phyloP scores from a whole-genome alignment of 2,329 filamentous ascomycete species.

The Anisogramma anomala region DNA sequence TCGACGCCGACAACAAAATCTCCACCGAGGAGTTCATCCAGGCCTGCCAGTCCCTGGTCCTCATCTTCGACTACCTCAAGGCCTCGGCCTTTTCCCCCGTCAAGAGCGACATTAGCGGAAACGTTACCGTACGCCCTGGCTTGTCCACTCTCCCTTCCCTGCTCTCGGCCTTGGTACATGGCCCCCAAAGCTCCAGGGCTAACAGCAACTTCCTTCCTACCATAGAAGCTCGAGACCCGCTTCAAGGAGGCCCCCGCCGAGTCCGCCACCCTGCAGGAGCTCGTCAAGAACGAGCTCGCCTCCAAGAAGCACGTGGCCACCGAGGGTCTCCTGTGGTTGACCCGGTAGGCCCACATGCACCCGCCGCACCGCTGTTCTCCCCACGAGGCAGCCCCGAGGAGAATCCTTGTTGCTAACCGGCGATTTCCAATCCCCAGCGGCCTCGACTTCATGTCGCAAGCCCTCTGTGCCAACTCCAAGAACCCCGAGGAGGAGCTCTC shows the following conservation, averaged over 20 bases:
- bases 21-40: slow-evolving; percentile 81
- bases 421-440: slow-evolving; percentile 44
- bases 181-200: not conserved
- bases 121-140: slow-evolving; percentile 60
- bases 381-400: not conserved
- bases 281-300: slow-evolving; percentile 79
- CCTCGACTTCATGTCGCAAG: slow-evolving; percentile 85
- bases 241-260: slow-evolving; percentile 66
- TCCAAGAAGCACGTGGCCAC: slow-evolving; percentile 78
- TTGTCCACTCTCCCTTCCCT: slow-evolving; percentile 2
- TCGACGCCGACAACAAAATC: slow-evolving; percentile 64
- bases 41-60: slow-evolving; percentile 74
- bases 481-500: slow-evolving; percentile 64
- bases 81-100: slow-evolving; percentile 76
- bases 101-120: slow-evolving; percentile 82
- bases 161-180: too few relatives aligned
- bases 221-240: slow-evolving; percentile 77
- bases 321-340: slow-evolving; percentile 84
- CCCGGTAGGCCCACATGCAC: slow-evolving; percentile 48
- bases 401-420: slow-evolving; percentile 7
- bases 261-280: slow-evolving; percentile 74
- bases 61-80: slow-evolving; percentile 62
- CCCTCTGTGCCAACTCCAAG: slow-evolving; percentile 64
- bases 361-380: too few relatives aligned
- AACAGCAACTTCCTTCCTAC: not conserved